Evolutionary conservation across 208 protist genomes (phyloP).

Genomic region (Spongospora subterranea): DNA sequence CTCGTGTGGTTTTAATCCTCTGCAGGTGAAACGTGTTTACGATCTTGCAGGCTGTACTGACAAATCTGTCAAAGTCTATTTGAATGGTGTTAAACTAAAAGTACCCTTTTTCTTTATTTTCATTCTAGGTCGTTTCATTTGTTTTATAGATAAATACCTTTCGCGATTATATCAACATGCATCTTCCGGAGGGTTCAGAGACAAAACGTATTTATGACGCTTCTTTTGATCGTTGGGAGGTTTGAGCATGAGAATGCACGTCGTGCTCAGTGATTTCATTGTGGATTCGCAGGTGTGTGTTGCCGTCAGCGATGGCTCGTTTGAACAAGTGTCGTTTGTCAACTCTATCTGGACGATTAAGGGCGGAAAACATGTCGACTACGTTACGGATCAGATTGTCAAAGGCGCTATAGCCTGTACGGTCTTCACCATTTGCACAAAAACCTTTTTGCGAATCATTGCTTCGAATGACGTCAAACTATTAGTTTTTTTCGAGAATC

Average conservation of each 20-base stretch:
- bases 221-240: slow-evolving; percentile 95
- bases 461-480: too few relatives aligned
- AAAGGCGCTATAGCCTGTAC: slow-evolving; percentile 35
- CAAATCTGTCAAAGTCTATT: slow-evolving; percentile 86
- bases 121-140: neutral
- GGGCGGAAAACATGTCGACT: slow-evolving; percentile 98
- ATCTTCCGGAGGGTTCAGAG: slow-evolving; percentile 84
- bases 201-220: slow-evolving; percentile 69
- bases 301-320: slow-evolving; percentile 84
- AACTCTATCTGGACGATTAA: slow-evolving; percentile 98
- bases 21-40: slow-evolving; percentile 92
- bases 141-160: slow-evolving; percentile 88
- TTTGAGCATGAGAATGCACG: slow-evolving; percentile 83
- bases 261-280: neutral
- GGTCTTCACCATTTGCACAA: neutral
- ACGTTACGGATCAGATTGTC: slow-evolving; percentile 92
- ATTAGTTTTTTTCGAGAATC: too few relatives aligned
- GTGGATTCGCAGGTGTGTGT: slow-evolving; percentile 68
- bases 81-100: slow-evolving; percentile 90
- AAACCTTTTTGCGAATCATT: slow-evolving; percentile 69
- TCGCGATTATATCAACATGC: slow-evolving; percentile 95
- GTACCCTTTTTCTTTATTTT: neutral
- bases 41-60: slow-evolving; percentile 94
- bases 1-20: neutral
- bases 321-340: slow-evolving; percentile 99